A percentile compares a stretch with the other conserved stretches of the same genome.
These are phyloP conservation scores for Galium porrigens DNA, from an alignment of 305 asterid species.

Conservation along the genomic window DNA sequence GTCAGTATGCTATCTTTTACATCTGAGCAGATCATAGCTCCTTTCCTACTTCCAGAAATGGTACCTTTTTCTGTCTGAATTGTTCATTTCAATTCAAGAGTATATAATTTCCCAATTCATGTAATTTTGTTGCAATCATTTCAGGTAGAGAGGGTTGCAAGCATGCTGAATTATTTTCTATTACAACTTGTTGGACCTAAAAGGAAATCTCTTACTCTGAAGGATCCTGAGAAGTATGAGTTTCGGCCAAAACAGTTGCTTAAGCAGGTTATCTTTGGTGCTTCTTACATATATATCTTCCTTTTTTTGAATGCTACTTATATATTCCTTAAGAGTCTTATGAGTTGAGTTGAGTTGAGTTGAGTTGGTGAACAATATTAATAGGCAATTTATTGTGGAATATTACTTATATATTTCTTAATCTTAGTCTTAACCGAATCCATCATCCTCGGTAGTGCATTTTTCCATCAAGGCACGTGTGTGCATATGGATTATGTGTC, in stretches of 20 bases:
- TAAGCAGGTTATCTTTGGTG: conserved; percentile 49
- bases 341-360: neutral
- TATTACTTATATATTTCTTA: neutral
- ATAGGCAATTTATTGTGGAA: neutral
- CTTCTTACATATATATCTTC: neutral
- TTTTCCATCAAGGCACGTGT: too few species aligned
- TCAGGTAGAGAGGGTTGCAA: conserved; percentile 95
- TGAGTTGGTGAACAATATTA: conserved; percentile 2
- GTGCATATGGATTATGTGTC: neutral
- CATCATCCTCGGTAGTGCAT: neutral
- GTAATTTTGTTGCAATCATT: conserved; percentile 8
- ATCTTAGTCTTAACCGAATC: neutral
- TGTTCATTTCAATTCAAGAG: conserved; percentile 6
- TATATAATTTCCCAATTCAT: conserved; percentile 7
- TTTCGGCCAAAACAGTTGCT: conserved; percentile 79
- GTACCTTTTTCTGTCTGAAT: conserved; percentile 26
- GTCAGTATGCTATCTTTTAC: conserved; percentile 84
- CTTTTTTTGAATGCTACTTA: too few species aligned
- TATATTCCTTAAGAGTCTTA: too few species aligned
- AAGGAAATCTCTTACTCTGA: conserved; percentile 76
- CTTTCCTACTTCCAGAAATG: conserved; percentile 89
- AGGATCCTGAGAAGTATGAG: conserved; percentile 95
- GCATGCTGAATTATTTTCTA: conserved; percentile 90
- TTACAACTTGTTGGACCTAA: conserved; percentile 95
- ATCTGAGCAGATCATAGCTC: conserved; percentile 81